These are phyloP conservation scores for Pythium pyrilobum DNA, from an alignment of 352 stramenopile genomes.

Conservation along the genomic window DNA sequence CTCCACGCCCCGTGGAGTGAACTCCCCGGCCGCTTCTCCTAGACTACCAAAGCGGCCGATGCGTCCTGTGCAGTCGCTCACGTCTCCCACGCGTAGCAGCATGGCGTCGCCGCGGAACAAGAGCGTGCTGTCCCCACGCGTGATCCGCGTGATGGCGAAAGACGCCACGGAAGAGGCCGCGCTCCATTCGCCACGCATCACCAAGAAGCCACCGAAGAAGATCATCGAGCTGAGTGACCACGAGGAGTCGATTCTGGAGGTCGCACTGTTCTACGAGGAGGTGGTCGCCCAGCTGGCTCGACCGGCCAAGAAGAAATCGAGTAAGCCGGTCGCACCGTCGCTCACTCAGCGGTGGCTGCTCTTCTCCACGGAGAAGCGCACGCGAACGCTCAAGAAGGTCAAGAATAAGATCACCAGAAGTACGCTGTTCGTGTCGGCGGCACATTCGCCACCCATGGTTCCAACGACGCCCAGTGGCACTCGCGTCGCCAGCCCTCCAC, in stretches of 20 bases:
- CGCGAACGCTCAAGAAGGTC: slow-evolving; percentile 10
- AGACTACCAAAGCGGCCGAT: too few species aligned
- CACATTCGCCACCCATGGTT: neutral
- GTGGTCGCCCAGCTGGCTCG: neutral
- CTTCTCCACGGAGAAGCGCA: neutral
- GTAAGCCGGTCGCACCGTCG: neutral
- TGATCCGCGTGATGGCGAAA: slow-evolving; percentile 7
- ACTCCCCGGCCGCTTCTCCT: too few species aligned
- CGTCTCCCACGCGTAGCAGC: too few species aligned
- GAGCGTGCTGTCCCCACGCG: slow-evolving; percentile 20
- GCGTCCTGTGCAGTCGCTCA: too few species aligned
- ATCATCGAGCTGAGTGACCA: slow-evolving; percentile 42
- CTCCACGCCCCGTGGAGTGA: too few species aligned
- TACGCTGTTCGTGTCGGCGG: neutral
- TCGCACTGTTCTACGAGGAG: slow-evolving; percentile 35
- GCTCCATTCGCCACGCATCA: slow-evolving; percentile 11
- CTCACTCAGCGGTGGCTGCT: slow-evolving; percentile 17
- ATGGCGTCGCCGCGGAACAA: neutral
- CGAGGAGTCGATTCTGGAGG: slow-evolving; percentile 31
- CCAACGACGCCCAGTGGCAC: neutral
- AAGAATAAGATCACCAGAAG: slow-evolving; percentile 11
- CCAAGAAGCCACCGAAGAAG: slow-evolving; percentile 10
- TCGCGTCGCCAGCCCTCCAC: neutral
- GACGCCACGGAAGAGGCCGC: neutral
- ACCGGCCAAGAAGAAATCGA: neutral